phyloP scores from a whole-genome alignment of 225 moss, liverwort and hornwort species.

The Lunularia cruciata region DNA sequence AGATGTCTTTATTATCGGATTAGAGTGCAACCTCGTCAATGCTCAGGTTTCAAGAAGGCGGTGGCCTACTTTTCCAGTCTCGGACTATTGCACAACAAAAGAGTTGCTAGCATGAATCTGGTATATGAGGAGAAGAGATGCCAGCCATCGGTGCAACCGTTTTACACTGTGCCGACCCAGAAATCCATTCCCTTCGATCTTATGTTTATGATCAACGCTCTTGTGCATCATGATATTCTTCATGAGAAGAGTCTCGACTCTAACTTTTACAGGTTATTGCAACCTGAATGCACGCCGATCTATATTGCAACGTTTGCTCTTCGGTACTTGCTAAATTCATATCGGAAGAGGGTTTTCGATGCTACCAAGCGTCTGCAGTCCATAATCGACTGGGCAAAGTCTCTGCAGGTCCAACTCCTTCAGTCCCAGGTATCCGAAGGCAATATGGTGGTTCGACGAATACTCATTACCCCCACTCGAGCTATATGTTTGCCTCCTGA shows the following conservation, averaged over 20 bases:
- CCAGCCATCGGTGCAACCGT: constrained; percentile 1
- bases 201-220: constrained; percentile 67
- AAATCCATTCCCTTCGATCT: constrained; percentile 45
- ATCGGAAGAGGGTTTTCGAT: constrained; percentile 49
- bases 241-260: constrained; percentile 48
- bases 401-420: constrained; percentile 25
- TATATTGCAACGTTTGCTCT: constrained; percentile 40
- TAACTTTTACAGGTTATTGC: constrained; percentile 48
- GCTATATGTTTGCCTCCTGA: constrained; percentile 68
- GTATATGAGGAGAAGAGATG: constrained; percentile 16
- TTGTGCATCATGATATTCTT: constrained; percentile 67
- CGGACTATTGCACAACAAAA: constrained; percentile 31
- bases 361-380: constrained; percentile 44
- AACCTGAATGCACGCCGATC: constrained; percentile 26
- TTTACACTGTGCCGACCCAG: constrained; percentile 47
- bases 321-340: constrained; percentile 51
- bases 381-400: constrained; percentile 47
- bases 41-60: constrained; percentile 51
- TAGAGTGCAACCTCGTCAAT: constrained; percentile 57
- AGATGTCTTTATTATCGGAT: constrained; percentile 68
- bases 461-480: constrained; percentile 74
- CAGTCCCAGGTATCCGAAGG: constrained; percentile 24
- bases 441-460: constrained; percentile 58
- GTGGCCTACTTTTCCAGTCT: constrained; percentile 47
- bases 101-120: background rate